Evolutionary conservation across 2,329 filamentous ascomycete species (phyloP), one percentile per base, ranked within the genome.

Genomic region (Chrysoporthe austroafricana): DNA sequence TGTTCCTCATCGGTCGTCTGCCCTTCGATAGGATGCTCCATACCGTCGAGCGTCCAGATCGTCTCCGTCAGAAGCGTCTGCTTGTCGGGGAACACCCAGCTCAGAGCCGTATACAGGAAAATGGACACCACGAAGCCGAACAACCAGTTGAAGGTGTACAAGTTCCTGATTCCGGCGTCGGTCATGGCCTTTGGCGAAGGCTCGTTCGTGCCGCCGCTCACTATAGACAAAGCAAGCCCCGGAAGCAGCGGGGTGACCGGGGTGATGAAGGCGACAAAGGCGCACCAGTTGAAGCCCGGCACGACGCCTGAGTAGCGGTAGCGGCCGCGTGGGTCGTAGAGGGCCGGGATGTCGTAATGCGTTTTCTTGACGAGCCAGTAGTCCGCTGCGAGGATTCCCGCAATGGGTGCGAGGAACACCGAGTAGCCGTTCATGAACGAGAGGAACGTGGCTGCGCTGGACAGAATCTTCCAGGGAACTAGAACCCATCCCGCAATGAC

Each of bases 401-500:
- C 75, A 44, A 83, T 79, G 14, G 81, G 81, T 7, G 66, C 69
- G 11, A 70, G 57, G 36, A 70, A 70, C 34, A 70, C 50, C 73
- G 69, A 80, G 72, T 68, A 84, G 82, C 5, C 83, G 74, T 1
- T 80, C 83, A 90, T 88, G 76, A 89, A 89, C 58, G 82, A 82
- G 1, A 70, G 59, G 50, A 70, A 69, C 0, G 63, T 66, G 9
- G 63, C 86, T 73, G 73, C 85, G 0, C 81, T 83, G 6, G 74
- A 77, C 13, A 87, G 77, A 64, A 88, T 87, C 74, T 86, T 86
- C 85, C 85, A 87, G 0, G 84, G 84, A 1, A 85, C 84, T 57
- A 87, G 79, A 4, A 80, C 79, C 84, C 84, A 87, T 6, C 80
- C 81, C 1, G 75, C 76, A n/a, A 86, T 83, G 7, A 88, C 76